Percentiles rank a stretch among this genome's conserved stretches.
Conservation (phyloP, 805 yeast genomes). For the Saccharomycopsis sp. region DNA sequence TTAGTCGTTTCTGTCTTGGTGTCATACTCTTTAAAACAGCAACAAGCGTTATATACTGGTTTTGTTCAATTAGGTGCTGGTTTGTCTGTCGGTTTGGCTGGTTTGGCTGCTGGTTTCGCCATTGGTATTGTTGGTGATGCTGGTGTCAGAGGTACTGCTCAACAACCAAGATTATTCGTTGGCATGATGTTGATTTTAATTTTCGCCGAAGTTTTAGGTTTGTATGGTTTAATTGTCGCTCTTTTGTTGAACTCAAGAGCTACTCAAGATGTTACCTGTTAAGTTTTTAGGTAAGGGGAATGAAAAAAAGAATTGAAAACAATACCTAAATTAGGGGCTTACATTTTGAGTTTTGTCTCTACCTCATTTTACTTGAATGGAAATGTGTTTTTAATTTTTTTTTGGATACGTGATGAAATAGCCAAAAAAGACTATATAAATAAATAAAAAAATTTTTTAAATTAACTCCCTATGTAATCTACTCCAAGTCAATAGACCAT, state of each 20-base stretch:
- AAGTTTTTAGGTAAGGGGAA: too few relatives aligned
- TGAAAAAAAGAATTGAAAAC: too few relatives aligned
- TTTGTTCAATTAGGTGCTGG: conserved; percentile 98
- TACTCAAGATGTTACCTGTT: conserved; percentile 82
- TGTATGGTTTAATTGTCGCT: conserved; percentile 97
- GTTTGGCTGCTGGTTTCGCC: conserved; percentile 98
- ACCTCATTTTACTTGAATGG: too few relatives aligned
- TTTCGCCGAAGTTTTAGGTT: conserved; percentile 98
- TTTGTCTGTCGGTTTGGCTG: conserved; percentile 92
- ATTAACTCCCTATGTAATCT: too few relatives aligned
- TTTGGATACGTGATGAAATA: too few relatives aligned
- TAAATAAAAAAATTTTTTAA: too few relatives aligned
- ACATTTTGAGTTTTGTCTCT: too few relatives aligned
- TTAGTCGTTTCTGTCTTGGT: conserved; percentile 93
- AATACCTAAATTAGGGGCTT: too few relatives aligned
- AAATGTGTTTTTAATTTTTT: too few relatives aligned
- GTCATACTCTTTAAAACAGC: conserved; percentile 80
- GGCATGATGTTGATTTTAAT: conserved; percentile 97
- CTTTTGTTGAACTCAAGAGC: conserved; percentile 97
- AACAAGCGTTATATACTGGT: conserved; percentile 92
- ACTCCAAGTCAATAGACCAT: conserved; percentile 39
- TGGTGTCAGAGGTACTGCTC: conserved; percentile 98
- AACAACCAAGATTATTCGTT: conserved; percentile 96
- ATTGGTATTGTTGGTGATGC: conserved; percentile 99
- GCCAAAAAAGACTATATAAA: too few relatives aligned